Conservation (phyloP, 2,329 filamentous ascomycete genomes). For the Phaeosphaeriaceae sp. region DNA sequence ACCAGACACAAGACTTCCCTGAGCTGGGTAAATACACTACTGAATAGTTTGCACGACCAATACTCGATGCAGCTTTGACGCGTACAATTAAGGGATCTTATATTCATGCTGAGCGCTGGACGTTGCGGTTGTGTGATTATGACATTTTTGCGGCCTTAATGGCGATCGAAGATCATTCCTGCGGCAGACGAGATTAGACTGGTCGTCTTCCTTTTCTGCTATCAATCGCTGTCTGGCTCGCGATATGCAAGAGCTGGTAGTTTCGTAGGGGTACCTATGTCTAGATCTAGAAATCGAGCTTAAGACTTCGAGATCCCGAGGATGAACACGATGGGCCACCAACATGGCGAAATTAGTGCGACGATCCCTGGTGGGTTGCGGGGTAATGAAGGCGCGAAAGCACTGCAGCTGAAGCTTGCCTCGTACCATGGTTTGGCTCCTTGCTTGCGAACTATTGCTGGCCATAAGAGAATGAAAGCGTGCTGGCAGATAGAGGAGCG, state of each 20-base stretch:
- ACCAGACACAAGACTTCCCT: neutral
- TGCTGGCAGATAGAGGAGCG: neutral
- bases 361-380: neutral
- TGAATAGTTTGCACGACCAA: neutral
- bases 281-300: neutral
- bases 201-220: no score
- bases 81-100: neutral
- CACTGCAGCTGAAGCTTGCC: neutral
- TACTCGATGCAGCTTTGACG: neutral
- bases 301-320: neutral
- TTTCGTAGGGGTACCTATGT: neutral
- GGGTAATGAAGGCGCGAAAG: neutral
- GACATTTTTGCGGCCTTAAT: no score
- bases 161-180: no score
- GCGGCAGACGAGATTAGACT: no score
- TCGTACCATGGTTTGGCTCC: neutral
- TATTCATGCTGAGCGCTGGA: neutral
- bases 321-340: neutral
- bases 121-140: neutral
- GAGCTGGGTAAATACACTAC: neutral
- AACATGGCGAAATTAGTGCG: neutral
- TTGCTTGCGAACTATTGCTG: neutral
- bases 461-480: neutral
- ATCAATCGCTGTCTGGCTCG: neutral
- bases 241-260: neutral